Conservation (phyloP, 371 early-diverging fungal species). For the Lichtheimia ornata region DNA sequence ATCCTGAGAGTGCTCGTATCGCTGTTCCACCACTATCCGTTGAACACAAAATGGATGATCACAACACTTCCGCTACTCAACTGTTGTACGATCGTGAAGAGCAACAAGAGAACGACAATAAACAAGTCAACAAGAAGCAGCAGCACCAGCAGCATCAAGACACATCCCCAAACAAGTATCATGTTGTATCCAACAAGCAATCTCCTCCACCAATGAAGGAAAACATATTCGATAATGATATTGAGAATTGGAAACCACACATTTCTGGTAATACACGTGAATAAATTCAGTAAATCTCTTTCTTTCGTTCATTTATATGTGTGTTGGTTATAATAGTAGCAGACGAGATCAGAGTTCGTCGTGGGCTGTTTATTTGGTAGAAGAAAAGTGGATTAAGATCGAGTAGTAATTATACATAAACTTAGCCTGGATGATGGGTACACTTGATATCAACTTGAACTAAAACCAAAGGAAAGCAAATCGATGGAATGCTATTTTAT, state of each 20-base stretch:
- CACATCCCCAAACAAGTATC: slow-evolving; percentile 3
- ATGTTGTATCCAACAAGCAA: slow-evolving; percentile 6
- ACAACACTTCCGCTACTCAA: not conserved
- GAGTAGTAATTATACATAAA: too few species aligned
- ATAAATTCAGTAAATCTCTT: too few species aligned
- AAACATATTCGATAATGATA: slow-evolving; percentile 15
- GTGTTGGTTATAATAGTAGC: too few species aligned
- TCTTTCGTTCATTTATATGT: too few species aligned
- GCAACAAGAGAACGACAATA: not conserved
- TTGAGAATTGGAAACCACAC: slow-evolving; percentile 16
- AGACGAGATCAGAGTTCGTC: too few species aligned
- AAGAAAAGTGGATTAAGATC: too few species aligned
- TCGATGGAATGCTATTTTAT: too few species aligned
- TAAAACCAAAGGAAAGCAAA: too few species aligned
- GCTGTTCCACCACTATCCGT: slow-evolving; percentile 17
- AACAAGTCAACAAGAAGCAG: not conserved
- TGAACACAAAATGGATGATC: not conserved
- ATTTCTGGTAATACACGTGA: too few species aligned
- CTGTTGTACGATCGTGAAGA: slow-evolving; percentile 1
- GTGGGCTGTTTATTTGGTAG: too few species aligned
- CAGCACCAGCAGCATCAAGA: not conserved
- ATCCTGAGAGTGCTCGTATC: slow-evolving; percentile 20
- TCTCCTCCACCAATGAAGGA: slow-evolving; percentile 5
- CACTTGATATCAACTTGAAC: too few species aligned
- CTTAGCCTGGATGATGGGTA: too few species aligned